Evolutionary conservation across 2,329 filamentous ascomycete genomes (phyloP), one percentile per base, ranked within the genome.

Genomic region (Sporothrix luriei): DNA sequence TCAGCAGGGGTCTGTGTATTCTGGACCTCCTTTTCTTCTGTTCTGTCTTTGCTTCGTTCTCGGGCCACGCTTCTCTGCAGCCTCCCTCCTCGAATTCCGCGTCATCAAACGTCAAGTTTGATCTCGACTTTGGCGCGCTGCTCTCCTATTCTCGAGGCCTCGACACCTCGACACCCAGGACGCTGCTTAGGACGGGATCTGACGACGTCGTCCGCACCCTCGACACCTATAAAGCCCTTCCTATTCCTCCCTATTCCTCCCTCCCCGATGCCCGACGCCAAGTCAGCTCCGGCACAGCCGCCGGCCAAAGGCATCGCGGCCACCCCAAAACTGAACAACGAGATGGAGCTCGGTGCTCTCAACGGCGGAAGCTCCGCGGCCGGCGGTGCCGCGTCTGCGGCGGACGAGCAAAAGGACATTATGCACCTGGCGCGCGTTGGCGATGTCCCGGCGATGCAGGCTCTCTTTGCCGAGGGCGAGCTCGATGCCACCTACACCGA

Each of bases 381-480:
- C 51, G 46, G 24, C 26, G 38, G 21, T 9, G 19, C 57, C 14
- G 59, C 57, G 3, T 7, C 43, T 5, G 51, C 49, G 14, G 19
- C 55, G 10, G 70, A 66, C 52, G 52, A 40, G 24, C 48, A 92
- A 76, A 87, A 92, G 74, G 94, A 99, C 81, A 90, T 99, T 74
- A 98, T 99, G 94, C 94, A 97, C 82, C 82, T 97, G 78, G 93
- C 95, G 52, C 86, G 95, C 71, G 81, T 97, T 74, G 95, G 96
- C 70, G 93, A 99, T 77, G 87, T 97, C 71, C 83, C 85, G 9
- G 91, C 88, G 68, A 95, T 99, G 84, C 91, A 97, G 82, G 93
- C 90, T 82, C 84, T 99, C 66, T 97, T 97, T 75, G 92, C 94
- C 77, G 87, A 86, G 70, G 90, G 91, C 74, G 92, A 91, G 75